Base-by-base conservation (phyloP, 352 stramenopile genomes). In the Globisporangium acanthophoron region DNA sequence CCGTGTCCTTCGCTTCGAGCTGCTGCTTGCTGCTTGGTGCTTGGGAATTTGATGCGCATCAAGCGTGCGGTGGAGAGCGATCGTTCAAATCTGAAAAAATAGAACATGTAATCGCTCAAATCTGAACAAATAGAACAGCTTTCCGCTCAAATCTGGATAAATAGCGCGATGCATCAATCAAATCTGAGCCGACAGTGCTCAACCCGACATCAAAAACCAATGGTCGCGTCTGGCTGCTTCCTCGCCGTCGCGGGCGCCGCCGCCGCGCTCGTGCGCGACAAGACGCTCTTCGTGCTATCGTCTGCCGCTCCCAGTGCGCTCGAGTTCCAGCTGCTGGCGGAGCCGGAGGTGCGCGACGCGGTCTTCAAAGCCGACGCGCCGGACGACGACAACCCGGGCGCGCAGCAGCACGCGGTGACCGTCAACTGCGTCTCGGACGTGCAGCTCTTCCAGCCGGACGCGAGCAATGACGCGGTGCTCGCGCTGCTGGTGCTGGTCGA, bases 401-500 rank as follows among this genome's bases (percentile, higher is more conserved):
- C 56, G n/a, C 58, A 64, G 33, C 58, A 64, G 58, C 51, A 64
- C 51, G 58, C 43, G 20, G 58, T 64, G 43, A 54, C 58, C 8
- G 51, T 58, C 41, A 82, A 85, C 54, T 73, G 73, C 54, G 74
- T 85, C 61, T 78, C 76, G 39, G 65, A 62, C 27, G 31, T 81
- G 7, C 41, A 65, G 52, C 54, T 81, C 57, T 85, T 85, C 56
- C 48, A 60, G 15, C 66, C 71, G 0, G 37, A 62, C 1, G 67
- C 39, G 0, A 29, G 59, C 7, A 12, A 24, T 20, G n/a, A 29
- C 21, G 44, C 44, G 20, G 31, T 59, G 9, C 54, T 78, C 27
- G 73, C 78, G 16, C 53, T 90, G 41, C 67, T 90, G 20, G 56
- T 88, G 54, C 69, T 90, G 0, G 78, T 88, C 35, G 76, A 88